Evolutionary conservation across 2,329 filamentous ascomycete species (phyloP).

Genomic region (Beauveria sp.): DNA sequence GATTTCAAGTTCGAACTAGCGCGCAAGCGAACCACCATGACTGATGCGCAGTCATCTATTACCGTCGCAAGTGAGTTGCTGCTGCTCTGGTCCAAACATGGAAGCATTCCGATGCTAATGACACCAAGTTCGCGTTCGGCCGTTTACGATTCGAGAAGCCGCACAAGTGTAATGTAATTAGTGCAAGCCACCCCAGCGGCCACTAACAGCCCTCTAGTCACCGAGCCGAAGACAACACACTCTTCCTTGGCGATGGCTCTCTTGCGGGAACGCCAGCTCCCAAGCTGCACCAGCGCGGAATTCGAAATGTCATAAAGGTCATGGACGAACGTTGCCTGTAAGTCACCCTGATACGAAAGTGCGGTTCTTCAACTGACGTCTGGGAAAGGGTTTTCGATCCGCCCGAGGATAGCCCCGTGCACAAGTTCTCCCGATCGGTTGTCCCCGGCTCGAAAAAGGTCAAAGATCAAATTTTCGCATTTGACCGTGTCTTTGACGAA

Average conservation of each 20-base stretch:
- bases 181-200: not conserved
- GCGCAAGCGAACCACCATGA: not conserved
- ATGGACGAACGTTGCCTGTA: slow-evolving; percentile 95
- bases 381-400: slow-evolving; percentile 80
- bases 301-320: slow-evolving; percentile 89
- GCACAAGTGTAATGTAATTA: slow-evolving; percentile 62
- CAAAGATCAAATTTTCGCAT: slow-evolving; percentile 96
- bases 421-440: slow-evolving; percentile 76
- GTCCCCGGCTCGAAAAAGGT: slow-evolving; percentile 80
- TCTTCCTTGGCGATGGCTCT: slow-evolving; percentile 96
- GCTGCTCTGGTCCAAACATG: not conserved
- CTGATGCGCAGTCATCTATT: slow-evolving; percentile 41
- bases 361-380: not conserved
- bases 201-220: slow-evolving; percentile 32
- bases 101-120: slow-evolving; percentile 20
- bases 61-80: slow-evolving; percentile 44
- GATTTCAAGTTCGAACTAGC: not conserved
- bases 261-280: slow-evolving; percentile 79
- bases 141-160: slow-evolving; percentile 82
- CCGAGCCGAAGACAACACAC: slow-evolving; percentile 70
- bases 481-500: slow-evolving; percentile 95
- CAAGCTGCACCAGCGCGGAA: slow-evolving; percentile 76
- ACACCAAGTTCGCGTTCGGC: slow-evolving; percentile 55
- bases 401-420: slow-evolving; percentile 87
- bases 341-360: slow-evolving; percentile 27